phyloP scores from a whole-genome alignment of 306 rosid genomes.

The Acacia acuminata region DNA sequence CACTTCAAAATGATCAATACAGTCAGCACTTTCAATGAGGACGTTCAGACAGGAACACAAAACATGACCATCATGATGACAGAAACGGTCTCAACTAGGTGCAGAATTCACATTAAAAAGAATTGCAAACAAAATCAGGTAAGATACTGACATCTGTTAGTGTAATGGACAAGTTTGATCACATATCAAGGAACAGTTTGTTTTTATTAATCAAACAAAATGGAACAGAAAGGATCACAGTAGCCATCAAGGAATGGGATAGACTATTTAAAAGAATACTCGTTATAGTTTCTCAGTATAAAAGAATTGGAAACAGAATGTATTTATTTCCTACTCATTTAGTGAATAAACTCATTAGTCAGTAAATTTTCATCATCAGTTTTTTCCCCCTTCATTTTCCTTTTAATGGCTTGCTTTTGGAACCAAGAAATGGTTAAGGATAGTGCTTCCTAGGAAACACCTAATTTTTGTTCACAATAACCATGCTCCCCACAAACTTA shows the following conservation, averaged over 20 bases:
- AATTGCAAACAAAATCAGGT: slow-evolving; percentile 6
- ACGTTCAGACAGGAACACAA: slow-evolving; percentile 9
- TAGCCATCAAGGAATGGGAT: background rate
- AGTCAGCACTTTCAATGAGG: background rate
- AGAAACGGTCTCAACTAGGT: background rate
- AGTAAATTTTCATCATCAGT: background rate
- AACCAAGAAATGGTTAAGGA: background rate
- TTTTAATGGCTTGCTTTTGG: background rate
- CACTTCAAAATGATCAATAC: background rate
- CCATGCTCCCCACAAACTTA: background rate
- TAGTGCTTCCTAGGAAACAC: background rate
- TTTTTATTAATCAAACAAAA: background rate
- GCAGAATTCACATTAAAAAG: slow-evolving; percentile 1
- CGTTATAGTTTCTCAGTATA: too few species aligned
- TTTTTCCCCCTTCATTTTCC: background rate
- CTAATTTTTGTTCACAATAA: background rate
- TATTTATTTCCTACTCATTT: background rate
- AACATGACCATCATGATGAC: background rate
- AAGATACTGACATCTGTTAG: background rate
- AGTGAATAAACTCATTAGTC: background rate
- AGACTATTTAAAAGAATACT: too few species aligned
- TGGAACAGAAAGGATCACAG: background rate
- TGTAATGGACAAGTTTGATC: background rate
- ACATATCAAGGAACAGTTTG: background rate
- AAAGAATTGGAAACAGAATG: too few species aligned